A percentile compares a stretch with the other conserved stretches of the same genome.
These are phyloP conservation scores for Candida gigantensis DNA, from an alignment of 1,139 yeast genomes.

Conservation along the genomic window DNA sequence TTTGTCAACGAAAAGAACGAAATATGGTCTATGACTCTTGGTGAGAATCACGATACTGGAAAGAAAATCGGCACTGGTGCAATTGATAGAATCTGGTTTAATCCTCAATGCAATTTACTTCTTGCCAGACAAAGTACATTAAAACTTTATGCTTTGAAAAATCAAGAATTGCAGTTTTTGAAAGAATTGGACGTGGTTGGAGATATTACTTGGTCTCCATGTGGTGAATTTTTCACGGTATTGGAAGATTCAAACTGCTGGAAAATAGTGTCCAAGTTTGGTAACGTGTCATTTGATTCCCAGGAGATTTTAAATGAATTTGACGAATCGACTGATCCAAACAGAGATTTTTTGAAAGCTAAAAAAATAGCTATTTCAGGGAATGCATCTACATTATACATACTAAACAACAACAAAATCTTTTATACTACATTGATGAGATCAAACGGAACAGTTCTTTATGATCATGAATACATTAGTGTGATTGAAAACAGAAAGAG, in stretches of 20 bases:
- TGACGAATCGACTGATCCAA: conserved; percentile 18
- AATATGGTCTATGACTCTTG: conserved; percentile 30
- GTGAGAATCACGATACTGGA: conserved; percentile 18
- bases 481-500: conserved; percentile 22
- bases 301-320: conserved; percentile 26
- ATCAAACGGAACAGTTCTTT: conserved; percentile 20
- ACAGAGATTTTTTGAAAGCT: conserved; percentile 26
- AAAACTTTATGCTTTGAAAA: conserved; percentile 18
- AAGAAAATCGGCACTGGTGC: conserved; percentile 15
- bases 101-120: conserved; percentile 28
- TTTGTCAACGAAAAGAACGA: conserved; percentile 31
- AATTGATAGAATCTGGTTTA: conserved; percentile 20
- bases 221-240: conserved; percentile 36
- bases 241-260: conserved; percentile 29
- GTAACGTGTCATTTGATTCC: conserved; percentile 33
- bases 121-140: conserved; percentile 17
- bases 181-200: conserved; percentile 15
- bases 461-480: conserved; percentile 31
- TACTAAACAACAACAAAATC: conserved; percentile 24
- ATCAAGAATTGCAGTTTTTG: conserved; percentile 15
- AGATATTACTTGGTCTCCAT: conserved; percentile 33
- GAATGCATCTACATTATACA: conserved; percentile 27
- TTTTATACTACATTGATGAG: conserved; percentile 26
- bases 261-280: conserved; percentile 40
- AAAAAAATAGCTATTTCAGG: conserved; percentile 25